Evolutionary conservation across 345 rosid species (phyloP).

Genomic region (Ailanthus altissimus): DNA sequence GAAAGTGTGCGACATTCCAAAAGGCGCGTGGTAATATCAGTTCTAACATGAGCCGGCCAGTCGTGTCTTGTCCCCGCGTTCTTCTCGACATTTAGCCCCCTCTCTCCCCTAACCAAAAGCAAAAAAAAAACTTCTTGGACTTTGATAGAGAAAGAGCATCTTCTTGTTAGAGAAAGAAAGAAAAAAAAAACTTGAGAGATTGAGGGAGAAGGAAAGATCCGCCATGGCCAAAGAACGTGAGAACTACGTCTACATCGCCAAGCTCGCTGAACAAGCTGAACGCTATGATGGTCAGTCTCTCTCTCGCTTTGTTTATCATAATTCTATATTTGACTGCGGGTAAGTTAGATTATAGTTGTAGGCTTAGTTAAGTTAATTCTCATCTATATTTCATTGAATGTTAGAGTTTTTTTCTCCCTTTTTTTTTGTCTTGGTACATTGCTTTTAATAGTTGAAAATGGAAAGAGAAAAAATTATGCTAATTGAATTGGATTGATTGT

Average conservation of each 20-base stretch:
- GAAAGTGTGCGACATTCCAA: neutral
- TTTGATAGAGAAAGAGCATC: neutral
- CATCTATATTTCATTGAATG: neutral
- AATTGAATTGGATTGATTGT: neutral
- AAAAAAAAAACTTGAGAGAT: conserved; percentile 7
- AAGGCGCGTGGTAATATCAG: neutral
- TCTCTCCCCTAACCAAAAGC: neutral
- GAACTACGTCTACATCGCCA: conserved; percentile 49
- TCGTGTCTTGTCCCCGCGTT: conserved; percentile 19
- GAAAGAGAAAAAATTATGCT: neutral
- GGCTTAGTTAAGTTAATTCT: neutral
- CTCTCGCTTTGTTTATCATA: conserved; percentile 17
- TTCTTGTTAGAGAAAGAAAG: neutral
- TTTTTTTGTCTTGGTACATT: neutral
- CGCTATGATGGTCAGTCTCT: conserved; percentile 48
- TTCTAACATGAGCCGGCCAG: conserved; percentile 14
- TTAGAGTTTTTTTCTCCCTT: neutral
- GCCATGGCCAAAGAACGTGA: conserved; percentile 50
- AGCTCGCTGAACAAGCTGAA: conserved; percentile 65
- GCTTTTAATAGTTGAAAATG: neutral
- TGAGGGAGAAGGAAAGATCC: conserved; percentile 15
- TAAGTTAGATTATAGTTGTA: neutral
- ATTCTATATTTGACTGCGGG: neutral
- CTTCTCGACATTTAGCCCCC: conserved; percentile 1
- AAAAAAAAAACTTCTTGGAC: neutral